Base-by-base conservation (phyloP, 1,284 basidiomycete species). In the Tremellales sp. region DNA sequence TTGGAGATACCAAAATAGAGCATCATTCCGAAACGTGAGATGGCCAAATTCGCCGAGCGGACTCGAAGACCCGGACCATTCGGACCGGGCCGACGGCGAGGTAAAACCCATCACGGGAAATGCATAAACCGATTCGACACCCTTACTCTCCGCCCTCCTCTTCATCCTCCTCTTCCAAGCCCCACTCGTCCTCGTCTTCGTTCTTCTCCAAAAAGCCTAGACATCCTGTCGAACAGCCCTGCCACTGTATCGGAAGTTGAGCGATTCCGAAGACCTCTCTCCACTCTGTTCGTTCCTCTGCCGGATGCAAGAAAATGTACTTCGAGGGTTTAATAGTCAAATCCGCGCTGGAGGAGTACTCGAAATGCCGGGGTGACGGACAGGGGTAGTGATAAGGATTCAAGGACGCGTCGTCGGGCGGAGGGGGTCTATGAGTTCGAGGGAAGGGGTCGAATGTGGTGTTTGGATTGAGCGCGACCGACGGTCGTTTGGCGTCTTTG, bases 281-380 rank as follows among this genome's bases (percentile, higher is more conserved):
- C 69, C 68, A 73, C 41, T 73, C 66, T 18, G 69, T 46, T n/a
- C 70, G 51, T 39, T 70, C 64, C 38, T 72, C 71, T 2, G 66
- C 64, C 3, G 68, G 47, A 32, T 68, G 56, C n/a, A 73, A 40
- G 48, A 66, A 72, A 16, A 73, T 14, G 8, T 57, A 60, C 10
- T 63, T 50, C 6, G 46, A 53, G 13, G 50, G 52, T 21, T 45
- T 27, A 14, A 22, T 34, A 18, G 14, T 45, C 27, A 18, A 28
- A 12, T 33, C 37, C 12, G 43, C n/a, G 12, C 38, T 36, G 3
- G 16, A 33, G 18, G 55, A 53, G 16, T 45, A 48, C 13, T 64
- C 59, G 4, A 44, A 41, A 47, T 73, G 71, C 3, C 60, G 55
- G 0, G 65, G 66, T 4, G 65, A 65, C 4, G 68, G 70, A 37